phyloP scores from a whole-genome alignment of 2,329 filamentous ascomycete genomes.

The Talaromyces sp. region DNA sequence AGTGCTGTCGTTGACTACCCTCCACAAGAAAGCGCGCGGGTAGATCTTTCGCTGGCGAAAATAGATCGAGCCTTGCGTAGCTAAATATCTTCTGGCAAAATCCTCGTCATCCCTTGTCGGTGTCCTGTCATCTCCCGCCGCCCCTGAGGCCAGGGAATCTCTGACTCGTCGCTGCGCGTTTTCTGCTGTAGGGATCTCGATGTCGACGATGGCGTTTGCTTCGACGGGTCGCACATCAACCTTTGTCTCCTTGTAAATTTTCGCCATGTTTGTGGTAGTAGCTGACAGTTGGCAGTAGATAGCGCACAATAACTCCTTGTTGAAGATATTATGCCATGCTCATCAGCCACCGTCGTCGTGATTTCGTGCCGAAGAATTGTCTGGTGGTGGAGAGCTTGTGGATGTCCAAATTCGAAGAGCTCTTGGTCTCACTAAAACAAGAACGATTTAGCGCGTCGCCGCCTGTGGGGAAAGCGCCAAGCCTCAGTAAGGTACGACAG shows the following conservation, averaged over 20 bases:
- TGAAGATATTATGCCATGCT: constrained; percentile 11
- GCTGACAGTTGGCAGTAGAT: constrained; percentile 10
- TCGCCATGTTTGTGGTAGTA: constrained; percentile 54
- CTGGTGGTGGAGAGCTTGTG: constrained; percentile 13
- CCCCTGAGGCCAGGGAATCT: constrained; percentile 46
- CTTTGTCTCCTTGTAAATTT: constrained; percentile 81
- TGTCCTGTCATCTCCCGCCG: constrained; percentile 35
- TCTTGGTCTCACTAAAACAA: constrained; percentile 2
- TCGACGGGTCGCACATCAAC: constrained; percentile 74
- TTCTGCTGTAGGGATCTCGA: constrained; percentile 57
- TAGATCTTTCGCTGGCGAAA: constrained; percentile 71
- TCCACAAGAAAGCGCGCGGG: constrained; percentile 87
- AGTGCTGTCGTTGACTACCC: constrained; percentile 74
- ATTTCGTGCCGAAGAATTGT: background rate
- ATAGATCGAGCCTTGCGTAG: constrained; percentile 76
- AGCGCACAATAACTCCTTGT: constrained; percentile 22
- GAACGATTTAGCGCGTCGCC: constrained; percentile 12
- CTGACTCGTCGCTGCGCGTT: constrained; percentile 45
- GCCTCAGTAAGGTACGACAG: constrained; percentile 3
- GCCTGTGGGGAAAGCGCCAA: constrained; percentile 14
- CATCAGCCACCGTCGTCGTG: background rate
- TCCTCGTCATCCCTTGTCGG: constrained; percentile 58
- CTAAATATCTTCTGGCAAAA: constrained; percentile 70
- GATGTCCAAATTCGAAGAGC: constrained; percentile 4
- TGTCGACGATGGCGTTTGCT: constrained; percentile 64